Evolutionary conservation across 1,284 basidiomycete genomes (phyloP).

Genomic region (Cutaneotrichosporon cutaneum): DNA sequence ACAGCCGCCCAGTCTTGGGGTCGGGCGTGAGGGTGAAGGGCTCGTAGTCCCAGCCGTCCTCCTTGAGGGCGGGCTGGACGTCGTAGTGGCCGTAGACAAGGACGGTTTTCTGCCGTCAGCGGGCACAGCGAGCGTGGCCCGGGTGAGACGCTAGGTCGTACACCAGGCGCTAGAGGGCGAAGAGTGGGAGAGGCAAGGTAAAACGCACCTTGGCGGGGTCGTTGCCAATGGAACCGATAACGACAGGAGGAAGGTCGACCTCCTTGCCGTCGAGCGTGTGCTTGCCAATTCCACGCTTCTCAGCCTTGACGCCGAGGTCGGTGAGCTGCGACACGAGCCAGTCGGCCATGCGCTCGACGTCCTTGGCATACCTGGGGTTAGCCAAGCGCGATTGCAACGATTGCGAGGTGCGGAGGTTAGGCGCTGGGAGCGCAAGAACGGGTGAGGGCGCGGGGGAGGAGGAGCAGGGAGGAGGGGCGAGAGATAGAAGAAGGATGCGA

Average conservation of each 20-base stretch:
- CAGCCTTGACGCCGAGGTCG: slow-evolving; percentile 70
- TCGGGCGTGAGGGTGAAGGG: slow-evolving; percentile 80
- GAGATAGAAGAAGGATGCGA: too few species aligned
- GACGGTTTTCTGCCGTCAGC: slow-evolving; percentile 67
- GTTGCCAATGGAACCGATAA: slow-evolving; percentile 79
- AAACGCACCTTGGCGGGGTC: slow-evolving; percentile 65
- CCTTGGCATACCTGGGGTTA: slow-evolving; percentile 62
- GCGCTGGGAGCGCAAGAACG: too few species aligned
- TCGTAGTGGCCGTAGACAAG: slow-evolving; percentile 85
- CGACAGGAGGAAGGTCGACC: slow-evolving; percentile 75
- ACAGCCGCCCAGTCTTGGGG: slow-evolving; percentile 57
- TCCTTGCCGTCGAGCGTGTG: slow-evolving; percentile 78
- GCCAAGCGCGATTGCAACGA: background rate
- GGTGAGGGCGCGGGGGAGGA: too few species aligned
- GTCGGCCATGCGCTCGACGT: slow-evolving; percentile 78
- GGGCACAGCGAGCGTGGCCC: background rate
- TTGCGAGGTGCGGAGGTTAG: too few species aligned
- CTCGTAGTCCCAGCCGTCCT: slow-evolving; percentile 88
- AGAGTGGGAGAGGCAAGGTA: background rate
- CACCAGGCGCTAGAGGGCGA: background rate
- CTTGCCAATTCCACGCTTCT: slow-evolving; percentile 71
- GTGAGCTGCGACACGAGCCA: slow-evolving; percentile 74
- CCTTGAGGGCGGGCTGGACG: slow-evolving; percentile 59
- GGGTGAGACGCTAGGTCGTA: background rate
- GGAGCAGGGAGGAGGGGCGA: too few species aligned